A percentile compares a stretch with the other conserved stretches of the same genome.
These are phyloP conservation scores for Orbilia brochopaga DNA, from an alignment of 2,329 filamentous ascomycete genomes.

Conservation along the genomic window DNA sequence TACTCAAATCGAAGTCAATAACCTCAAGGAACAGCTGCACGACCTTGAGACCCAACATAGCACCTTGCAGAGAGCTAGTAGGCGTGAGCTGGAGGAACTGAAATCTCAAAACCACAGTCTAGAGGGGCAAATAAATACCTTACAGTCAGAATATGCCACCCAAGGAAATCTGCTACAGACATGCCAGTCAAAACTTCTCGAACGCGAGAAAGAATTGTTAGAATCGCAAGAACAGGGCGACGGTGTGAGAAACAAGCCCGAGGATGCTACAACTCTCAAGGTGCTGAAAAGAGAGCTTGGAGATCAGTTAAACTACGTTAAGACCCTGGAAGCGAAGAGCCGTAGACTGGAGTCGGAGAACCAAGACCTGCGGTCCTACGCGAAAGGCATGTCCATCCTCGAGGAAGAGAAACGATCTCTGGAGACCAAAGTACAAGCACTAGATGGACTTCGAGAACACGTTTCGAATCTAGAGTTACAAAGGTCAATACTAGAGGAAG, in stretches of 20 bases:
- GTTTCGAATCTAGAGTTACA: conserved; percentile 80
- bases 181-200: conserved; percentile 19
- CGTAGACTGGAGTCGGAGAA: conserved; percentile 80
- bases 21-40: conserved; percentile 30
- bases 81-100: conserved; percentile 33
- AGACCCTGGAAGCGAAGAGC: conserved; percentile 78
- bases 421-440: conserved; percentile 75
- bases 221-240: conserved; percentile 17
- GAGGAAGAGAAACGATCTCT: conserved; percentile 92
- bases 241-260: conserved; percentile 80
- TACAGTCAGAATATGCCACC: conserved; percentile 15
- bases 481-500: conserved; percentile 84
- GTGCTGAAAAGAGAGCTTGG: conserved; percentile 86
- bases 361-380: conserved; percentile 77
- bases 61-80: conserved; percentile 14
- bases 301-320: conserved; percentile 91
- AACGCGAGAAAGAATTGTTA: conserved; percentile 32
- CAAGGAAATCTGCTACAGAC: conserved; percentile 15
- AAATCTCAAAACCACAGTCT: conserved; percentile 18
- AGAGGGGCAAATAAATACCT: conserved; percentile 12
- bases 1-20: conserved; percentile 15
- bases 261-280: conserved; percentile 81
- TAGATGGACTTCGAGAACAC: conserved; percentile 76
- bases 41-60: conserved; percentile 26
- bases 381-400: conserved; percentile 88